Conservation (phyloP, 169 alveolate species). For the Eimeria sp. region DNA sequence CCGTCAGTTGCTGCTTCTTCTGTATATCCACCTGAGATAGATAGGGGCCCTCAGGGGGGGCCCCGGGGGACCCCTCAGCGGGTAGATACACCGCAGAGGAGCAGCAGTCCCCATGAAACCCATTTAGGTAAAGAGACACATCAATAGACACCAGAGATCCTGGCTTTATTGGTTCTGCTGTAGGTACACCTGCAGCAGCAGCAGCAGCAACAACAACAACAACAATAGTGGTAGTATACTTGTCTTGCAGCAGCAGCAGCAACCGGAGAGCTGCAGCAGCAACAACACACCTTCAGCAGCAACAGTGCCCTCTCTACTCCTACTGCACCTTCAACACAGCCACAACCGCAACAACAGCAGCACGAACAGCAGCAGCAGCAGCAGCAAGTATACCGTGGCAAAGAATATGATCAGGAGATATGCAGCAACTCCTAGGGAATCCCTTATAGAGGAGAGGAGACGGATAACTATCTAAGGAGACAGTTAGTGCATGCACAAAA, state of each 20-base stretch:
- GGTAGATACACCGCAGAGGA: slow-evolving; percentile 15
- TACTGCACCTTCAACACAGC: too few relatives aligned
- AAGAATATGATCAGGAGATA: not conserved
- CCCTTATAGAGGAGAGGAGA: not conserved
- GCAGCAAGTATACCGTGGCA: slow-evolving; percentile 23
- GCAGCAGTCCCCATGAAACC: slow-evolving; percentile 43
- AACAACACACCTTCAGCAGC: too few relatives aligned
- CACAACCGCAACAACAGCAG: too few relatives aligned
- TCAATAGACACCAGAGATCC: slow-evolving; percentile 16
- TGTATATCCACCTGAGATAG: not conserved
- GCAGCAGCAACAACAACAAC: not conserved
- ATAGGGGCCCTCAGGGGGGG: too few relatives aligned
- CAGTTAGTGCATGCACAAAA: not conserved
- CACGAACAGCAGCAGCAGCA: too few relatives aligned
- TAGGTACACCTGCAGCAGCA: slow-evolving; percentile 28
- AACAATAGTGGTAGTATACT: not conserved
- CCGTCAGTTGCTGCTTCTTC: not conserved
- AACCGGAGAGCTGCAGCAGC: too few relatives aligned
- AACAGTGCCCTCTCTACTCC: too few relatives aligned
- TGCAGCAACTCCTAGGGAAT: slow-evolving; percentile 3
- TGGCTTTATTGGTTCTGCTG: not conserved
- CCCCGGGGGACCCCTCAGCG: not conserved
- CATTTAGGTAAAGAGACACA: not conserved
- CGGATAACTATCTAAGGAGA: not conserved
- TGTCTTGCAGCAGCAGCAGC: too few relatives aligned